These are phyloP conservation scores for Penicillium pulvis DNA, from an alignment of 495 filamentous ascomycete genomes.

Conservation along the genomic window DNA sequence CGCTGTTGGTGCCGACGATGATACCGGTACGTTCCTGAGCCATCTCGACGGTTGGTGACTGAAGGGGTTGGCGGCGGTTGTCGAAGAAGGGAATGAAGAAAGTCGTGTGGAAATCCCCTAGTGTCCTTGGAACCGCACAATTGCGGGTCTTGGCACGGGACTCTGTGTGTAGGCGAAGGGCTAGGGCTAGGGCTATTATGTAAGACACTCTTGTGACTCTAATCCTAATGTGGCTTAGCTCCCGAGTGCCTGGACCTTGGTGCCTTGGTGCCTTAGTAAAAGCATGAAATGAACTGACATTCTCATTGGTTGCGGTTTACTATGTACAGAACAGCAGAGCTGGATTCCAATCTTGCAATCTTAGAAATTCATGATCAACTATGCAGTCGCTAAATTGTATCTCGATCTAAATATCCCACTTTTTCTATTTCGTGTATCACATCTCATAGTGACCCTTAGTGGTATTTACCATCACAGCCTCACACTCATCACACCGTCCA, in stretches of 20 bases:
- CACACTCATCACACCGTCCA: conserved; percentile 41
- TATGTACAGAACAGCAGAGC: background rate
- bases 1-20: conserved; percentile 81
- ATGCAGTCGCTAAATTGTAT: background rate
- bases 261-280: background rate
- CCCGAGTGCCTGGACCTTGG: conserved; percentile 15
- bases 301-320: background rate
- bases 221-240: conserved; percentile 9
- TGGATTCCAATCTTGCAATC: background rate
- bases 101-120: conserved; percentile 41
- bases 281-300: background rate
- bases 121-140: conserved; percentile 36
- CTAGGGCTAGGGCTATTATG: conserved; percentile 32
- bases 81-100: conserved; percentile 38
- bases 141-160: conserved; percentile 35
- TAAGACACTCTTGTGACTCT: background rate
- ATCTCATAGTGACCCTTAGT: background rate
- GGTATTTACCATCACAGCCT: conserved; percentile 25
- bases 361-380: background rate
- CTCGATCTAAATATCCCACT: background rate
- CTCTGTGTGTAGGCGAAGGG: conserved; percentile 38
- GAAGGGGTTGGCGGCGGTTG: conserved; percentile 50
- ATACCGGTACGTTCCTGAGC: conserved; percentile 72
- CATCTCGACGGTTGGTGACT: conserved; percentile 55
- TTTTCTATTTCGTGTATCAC: background rate